Base-by-base conservation (phyloP, 352 stramenopile species). In the Globisporangium rhizosaccharum region DNA sequence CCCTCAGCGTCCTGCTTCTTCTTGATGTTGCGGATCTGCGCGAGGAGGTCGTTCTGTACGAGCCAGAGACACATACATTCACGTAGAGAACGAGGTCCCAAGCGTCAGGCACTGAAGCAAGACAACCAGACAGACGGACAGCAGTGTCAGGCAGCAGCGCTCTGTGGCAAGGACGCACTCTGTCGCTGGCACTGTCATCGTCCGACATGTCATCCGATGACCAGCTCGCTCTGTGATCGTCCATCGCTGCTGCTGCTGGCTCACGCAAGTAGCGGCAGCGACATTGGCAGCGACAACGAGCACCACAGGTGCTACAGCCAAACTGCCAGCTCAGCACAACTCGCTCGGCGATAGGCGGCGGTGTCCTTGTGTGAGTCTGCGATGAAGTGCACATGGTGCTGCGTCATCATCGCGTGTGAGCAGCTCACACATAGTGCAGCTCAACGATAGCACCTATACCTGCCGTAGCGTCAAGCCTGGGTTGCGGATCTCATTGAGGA, bases 401-500 rank as follows among this genome's bases (percentile, higher is more conserved):
- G 6, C 6, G 28, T 33, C 28, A 33, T 3, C 28, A 33, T 33
- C 28, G 6, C 28, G 28, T 33, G 28, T 33, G 28, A 33, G 28
- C 28, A 33, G 28, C 23, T 23, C 28, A 20, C 17, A 53, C 18
- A 39, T 9, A 26, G 14, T 39, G 23, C 26, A 26, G 56, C 1
- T 36, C 2, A 54, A 0, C 33, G 33, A 1, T 1, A 44, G 49
- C 44, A 18, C 20, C 28, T 7, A 0, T 62, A 79, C 76, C 67
- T 82, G 81, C 53, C 75, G 74, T 11, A 87, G 63, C 55, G 75
- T 82, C 42, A 85, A 68, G 10, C 61, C 73, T 8, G 77, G 77
- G 59, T 87, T 85, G 49, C 75, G 77, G 56, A 87, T 87, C 55
- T 87, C 66, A 41, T 85, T 73, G 45, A 87, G 58, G 49, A 87